Percentiles rank a stretch among this genome's conserved stretches.
phyloP scores from a whole-genome alignment of 2,329 filamentous ascomycete genomes.

The Tolypocladium inflatum region DNA sequence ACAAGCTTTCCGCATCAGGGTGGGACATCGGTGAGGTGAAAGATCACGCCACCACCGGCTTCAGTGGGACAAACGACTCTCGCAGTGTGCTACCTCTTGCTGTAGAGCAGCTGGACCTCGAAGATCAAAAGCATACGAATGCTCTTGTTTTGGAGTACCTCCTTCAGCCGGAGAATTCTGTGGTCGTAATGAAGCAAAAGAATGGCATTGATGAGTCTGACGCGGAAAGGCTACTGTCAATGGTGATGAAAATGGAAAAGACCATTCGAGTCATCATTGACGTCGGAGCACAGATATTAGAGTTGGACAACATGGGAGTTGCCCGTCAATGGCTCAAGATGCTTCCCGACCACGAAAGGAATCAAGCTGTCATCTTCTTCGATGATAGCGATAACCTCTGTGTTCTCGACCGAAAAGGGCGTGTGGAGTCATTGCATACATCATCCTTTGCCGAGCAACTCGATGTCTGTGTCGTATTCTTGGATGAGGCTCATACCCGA shows the following conservation, averaged over 20 bases:
- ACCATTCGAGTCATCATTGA: constrained; percentile 54
- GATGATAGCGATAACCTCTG: constrained; percentile 41
- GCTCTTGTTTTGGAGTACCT: constrained; percentile 52
- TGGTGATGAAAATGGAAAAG: constrained; percentile 27
- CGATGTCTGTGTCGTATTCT: constrained; percentile 51
- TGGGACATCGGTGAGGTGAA: constrained; percentile 50
- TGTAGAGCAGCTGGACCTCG: constrained; percentile 44
- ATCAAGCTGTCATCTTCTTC: constrained; percentile 42
- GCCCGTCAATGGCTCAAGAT: constrained; percentile 41
- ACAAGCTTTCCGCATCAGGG: constrained; percentile 52
- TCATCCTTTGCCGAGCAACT: constrained; percentile 50
- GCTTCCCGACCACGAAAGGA: neutral
- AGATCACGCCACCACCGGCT: constrained; percentile 43
- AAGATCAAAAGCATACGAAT: constrained; percentile 50
- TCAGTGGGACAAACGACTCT: constrained; percentile 58
- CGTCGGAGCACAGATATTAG: constrained; percentile 60
- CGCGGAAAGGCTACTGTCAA: constrained; percentile 9
- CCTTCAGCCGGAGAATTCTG: constrained; percentile 38
- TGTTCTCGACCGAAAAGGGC: constrained; percentile 38
- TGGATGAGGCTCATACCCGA: constrained; percentile 61
- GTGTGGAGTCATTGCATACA: constrained; percentile 36
- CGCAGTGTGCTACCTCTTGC: constrained; percentile 41
- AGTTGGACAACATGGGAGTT: constrained; percentile 46
- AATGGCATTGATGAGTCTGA: neutral
- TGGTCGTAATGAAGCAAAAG: constrained; percentile 7